These are phyloP conservation scores for Cytospora piceicola DNA, from an alignment of 2,329 filamentous ascomycete species.

Conservation along the genomic window DNA sequence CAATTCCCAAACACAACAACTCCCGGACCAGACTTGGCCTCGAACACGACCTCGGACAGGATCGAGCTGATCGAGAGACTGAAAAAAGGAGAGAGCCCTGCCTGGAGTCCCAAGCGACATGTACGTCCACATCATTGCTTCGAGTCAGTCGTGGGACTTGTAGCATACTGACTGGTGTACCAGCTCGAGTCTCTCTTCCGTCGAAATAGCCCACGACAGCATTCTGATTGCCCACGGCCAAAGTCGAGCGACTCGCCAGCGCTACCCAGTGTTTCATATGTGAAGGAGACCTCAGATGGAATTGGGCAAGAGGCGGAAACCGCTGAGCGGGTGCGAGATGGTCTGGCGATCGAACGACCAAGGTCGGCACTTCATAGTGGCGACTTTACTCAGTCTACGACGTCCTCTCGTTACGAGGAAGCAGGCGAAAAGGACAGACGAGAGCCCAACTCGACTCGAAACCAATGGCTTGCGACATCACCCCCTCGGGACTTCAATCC, in stretches of 20 bases:
- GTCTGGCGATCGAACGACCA: conserved; percentile 76
- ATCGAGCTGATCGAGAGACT: conserved; percentile 82
- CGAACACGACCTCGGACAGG: conserved; percentile 59
- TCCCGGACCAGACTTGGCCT: conserved; percentile 38
- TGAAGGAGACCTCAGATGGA: conserved; percentile 47
- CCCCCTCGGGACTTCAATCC: conserved; percentile 57
- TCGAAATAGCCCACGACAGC: conserved; percentile 40
- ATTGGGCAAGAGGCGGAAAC: conserved; percentile 39
- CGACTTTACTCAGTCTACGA: conserved; percentile 60
- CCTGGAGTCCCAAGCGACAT: conserved; percentile 70
- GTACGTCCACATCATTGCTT: conserved; percentile 44
- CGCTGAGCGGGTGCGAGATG: conserved; percentile 53
- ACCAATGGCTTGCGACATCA: conserved; percentile 58
- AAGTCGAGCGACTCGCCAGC: conserved; percentile 43
- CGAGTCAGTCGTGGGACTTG: not conserved
- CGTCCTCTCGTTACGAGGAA: conserved; percentile 32
- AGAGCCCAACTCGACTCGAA: conserved; percentile 19
- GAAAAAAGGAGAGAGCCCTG: conserved; percentile 77
- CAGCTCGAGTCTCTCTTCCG: conserved; percentile 49
- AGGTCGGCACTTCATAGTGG: conserved; percentile 74
- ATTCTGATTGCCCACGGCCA: conserved; percentile 43
- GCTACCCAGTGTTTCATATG: conserved; percentile 52
- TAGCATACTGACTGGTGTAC: conserved; percentile 25
- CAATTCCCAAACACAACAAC: conserved; percentile 40
- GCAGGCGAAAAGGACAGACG: conserved; percentile 31